Conservation (phyloP, 2,329 filamentous ascomycete species). For the Pseudogymnoascus sp. region DNA sequence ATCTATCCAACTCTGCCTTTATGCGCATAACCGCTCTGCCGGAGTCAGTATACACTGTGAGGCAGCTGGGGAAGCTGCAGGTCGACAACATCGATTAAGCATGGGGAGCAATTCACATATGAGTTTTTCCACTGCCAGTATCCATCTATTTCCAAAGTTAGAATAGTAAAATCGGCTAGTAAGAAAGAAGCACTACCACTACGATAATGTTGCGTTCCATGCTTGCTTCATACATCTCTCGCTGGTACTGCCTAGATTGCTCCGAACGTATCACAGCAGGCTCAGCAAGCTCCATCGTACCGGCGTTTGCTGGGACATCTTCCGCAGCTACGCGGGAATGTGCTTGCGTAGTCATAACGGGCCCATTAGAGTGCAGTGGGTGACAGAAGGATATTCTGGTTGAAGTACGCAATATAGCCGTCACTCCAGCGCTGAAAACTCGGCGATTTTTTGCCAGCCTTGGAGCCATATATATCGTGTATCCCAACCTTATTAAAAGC, state of each 20-base stretch:
- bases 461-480: background rate
- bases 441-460: background rate
- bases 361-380: background rate
- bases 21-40: constrained; percentile 61
- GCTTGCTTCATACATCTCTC: constrained; percentile 68
- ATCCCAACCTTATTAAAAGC: background rate
- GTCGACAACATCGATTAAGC: background rate
- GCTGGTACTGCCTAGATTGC: constrained; percentile 46
- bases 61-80: background rate
- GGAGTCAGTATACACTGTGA: background rate
- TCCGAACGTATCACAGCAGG: background rate
- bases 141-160: constrained; percentile 55
- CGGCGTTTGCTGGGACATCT: background rate
- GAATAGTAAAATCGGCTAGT: background rate
- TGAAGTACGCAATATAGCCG: background rate
- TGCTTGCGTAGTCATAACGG: background rate
- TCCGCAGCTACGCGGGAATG: background rate
- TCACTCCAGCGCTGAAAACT: background rate
- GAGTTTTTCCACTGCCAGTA: constrained; percentile 72
- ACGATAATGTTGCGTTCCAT: constrained; percentile 65
- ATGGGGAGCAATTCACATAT: constrained; percentile 49
- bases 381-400: background rate
- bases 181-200: constrained; percentile 39
- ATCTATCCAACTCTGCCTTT: constrained; percentile 52
- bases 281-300: background rate